Base-by-base conservation (phyloP, 176 grass and related monocot genomes). In the Elaeis guineensis region DNA sequence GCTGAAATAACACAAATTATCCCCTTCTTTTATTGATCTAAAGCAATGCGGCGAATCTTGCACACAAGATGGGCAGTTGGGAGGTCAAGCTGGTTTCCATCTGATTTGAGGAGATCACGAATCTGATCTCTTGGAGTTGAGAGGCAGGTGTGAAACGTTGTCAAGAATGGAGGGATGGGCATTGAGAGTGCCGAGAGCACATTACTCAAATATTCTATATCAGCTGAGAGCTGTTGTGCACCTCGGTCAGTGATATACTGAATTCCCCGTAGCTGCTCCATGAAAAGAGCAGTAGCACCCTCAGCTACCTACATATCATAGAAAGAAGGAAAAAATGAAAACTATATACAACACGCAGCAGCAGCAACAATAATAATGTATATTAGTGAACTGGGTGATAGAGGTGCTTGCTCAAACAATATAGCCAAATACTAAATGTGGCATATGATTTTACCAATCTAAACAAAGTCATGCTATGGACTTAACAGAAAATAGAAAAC, bases 181-280 rank as follows among this genome's bases (percentile, higher is more conserved):
- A 93, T 92, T 3, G 94, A 88, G 2, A 98, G 88, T 25, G 87
- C 88, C 1, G 88, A 84, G 3, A 98, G 87, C 26, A 98, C 94
- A 19, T 92, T 98, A 76, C 69, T 98, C 57, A 93, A 75, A 66
- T 89, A 98, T 73, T 98, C 94, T 3, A 98, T 89, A 58, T 98
- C 87, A 3, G 88, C 94, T 0, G 94, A 83, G 0, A 98, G 87
- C 82, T 98, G 88, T 60, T 57, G 84, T 4, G 82, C 82, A 0
- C 94, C 94, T 57, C 79, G 82, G 25, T 98, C 94, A 0, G 84
- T 92, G 17, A 89, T 89, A 57, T 85, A 83, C 19, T 92, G 88
- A 60, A 98, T 98, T 63, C 87, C 87, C 6, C 88, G 73, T 7
- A 98, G 76, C 56, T 98, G 94, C 70, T 98, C 94, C 94, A 83